These are phyloP conservation scores for Cardiospermum halicacabum DNA, from an alignment of 345 rosid genomes.

Conservation along the genomic window DNA sequence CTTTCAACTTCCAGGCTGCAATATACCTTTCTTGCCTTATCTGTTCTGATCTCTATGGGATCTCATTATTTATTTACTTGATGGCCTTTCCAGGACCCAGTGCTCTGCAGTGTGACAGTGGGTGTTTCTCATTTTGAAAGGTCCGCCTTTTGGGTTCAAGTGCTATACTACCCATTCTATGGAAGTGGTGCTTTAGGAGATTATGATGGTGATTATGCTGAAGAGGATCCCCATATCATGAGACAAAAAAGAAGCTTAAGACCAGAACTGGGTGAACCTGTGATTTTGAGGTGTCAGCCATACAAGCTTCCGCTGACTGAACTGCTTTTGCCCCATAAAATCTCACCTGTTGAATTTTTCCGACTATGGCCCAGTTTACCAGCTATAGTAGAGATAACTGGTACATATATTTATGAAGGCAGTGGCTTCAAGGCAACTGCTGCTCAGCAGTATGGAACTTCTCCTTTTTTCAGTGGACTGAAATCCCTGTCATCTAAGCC, in stretches of 20 bases:
- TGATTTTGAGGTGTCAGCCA: conserved; percentile 90
- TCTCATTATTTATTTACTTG: conserved; percentile 14
- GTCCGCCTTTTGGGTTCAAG: conserved; percentile 96
- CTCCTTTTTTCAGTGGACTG: conserved; percentile 90
- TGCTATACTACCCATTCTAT: conserved; percentile 87
- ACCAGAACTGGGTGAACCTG: conserved; percentile 96
- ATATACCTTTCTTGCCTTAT: not conserved
- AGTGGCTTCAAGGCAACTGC: conserved; percentile 99
- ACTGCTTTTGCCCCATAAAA: conserved; percentile 88
- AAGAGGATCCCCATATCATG: conserved; percentile 80
- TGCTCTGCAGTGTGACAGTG: conserved; percentile 85
- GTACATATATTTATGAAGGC: conserved; percentile 86
- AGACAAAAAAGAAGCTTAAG: conserved; percentile 78
- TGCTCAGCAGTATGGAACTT: conserved; percentile 93
- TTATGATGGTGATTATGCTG: conserved; percentile 82
- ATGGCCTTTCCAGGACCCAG: conserved; percentile 64
- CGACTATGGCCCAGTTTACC: conserved; percentile 99
- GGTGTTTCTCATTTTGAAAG: conserved; percentile 96
- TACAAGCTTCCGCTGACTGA: conserved; percentile 95
- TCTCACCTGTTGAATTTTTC: conserved; percentile 95
- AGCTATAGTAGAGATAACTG: conserved; percentile 81
- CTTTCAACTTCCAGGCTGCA: not conserved
- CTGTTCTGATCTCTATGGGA: not conserved
- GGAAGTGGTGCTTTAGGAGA: conserved; percentile 80
- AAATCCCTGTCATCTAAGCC: conserved; percentile 89